Percentiles rank a stretch among this genome's conserved stretches.
These are phyloP conservation scores for Puccinia coronata DNA, from an alignment of 1,284 basidiomycete genomes.

Conservation along the genomic window DNA sequence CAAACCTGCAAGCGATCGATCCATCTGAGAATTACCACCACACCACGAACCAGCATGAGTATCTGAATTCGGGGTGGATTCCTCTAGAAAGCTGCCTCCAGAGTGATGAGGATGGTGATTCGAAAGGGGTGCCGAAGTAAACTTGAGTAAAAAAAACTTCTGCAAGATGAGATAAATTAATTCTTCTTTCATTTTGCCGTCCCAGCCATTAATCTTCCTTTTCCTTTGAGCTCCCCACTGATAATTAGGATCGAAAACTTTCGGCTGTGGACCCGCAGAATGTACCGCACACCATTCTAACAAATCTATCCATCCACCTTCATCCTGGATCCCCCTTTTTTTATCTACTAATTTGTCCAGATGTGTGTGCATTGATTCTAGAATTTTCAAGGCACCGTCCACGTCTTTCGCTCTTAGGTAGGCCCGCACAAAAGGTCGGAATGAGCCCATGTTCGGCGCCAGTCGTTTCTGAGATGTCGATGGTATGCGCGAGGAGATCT, in stretches of 20 bases:
- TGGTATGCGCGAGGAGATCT: neutral
- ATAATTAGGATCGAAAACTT: conserved; percentile 4
- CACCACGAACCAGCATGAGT: neutral
- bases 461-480: conserved; percentile 12
- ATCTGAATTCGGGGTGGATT: neutral
- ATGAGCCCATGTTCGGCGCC: conserved; percentile 34
- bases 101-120: neutral
- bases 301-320: conserved; percentile 49
- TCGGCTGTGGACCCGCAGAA: conserved; percentile 25
- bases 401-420: conserved; percentile 43
- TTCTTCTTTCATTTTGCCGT: conserved; percentile 48
- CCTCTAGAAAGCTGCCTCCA: neutral
- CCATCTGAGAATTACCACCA: neutral
- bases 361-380: conserved; percentile 40
- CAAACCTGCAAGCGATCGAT: neutral
- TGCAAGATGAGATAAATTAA: conserved; percentile 38
- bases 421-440: conserved; percentile 44
- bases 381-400: conserved; percentile 28
- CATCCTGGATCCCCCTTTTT: conserved; percentile 2
- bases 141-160: conserved; percentile 15
- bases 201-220: conserved; percentile 44
- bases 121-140: neutral
- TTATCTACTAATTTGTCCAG: neutral
- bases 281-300: conserved; percentile 48
- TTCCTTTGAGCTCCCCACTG: conserved; percentile 40